phyloP scores from a whole-genome alignment of 345 rosid genomes.

The Psidium friedrichsthalianum region DNA sequence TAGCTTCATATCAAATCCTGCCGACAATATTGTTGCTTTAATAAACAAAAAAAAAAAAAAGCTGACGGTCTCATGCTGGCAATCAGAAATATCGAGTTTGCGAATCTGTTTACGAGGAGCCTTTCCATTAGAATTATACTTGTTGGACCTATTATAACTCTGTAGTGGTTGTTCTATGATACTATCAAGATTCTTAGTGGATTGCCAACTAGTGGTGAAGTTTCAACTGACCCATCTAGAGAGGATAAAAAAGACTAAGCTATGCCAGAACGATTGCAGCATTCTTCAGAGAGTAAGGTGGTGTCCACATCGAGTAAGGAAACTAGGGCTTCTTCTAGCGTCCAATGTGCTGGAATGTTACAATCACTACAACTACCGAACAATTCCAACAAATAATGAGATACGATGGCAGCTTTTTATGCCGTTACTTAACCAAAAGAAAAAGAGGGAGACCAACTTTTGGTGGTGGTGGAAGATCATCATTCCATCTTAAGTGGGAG shows the following conservation, averaged over 20 bases:
- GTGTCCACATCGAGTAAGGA: background rate
- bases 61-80: conserved; percentile 43
- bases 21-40: conserved; percentile 40
- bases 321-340: background rate
- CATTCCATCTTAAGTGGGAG: no score
- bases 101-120: conserved; percentile 45
- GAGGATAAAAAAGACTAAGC: conserved; percentile 44
- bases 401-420: background rate
- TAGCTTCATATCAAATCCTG: conserved; percentile 47
- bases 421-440: no score
- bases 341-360: background rate
- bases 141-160: conserved; percentile 47
- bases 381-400: background rate
- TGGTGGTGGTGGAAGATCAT: no score
- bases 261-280: background rate
- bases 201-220: conserved; percentile 6
- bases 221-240: conserved; percentile 35
- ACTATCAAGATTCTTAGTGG: conserved; percentile 45
- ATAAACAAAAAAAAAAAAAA: conserved; percentile 50
- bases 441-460: no score
- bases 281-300: background rate
- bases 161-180: conserved; percentile 61
- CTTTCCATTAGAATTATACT: conserved; percentile 50
- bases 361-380: background rate
- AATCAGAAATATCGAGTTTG: conserved; percentile 38